phyloP scores from a whole-genome alignment of 306 rosid genomes.

The Cucumis melo region DNA sequence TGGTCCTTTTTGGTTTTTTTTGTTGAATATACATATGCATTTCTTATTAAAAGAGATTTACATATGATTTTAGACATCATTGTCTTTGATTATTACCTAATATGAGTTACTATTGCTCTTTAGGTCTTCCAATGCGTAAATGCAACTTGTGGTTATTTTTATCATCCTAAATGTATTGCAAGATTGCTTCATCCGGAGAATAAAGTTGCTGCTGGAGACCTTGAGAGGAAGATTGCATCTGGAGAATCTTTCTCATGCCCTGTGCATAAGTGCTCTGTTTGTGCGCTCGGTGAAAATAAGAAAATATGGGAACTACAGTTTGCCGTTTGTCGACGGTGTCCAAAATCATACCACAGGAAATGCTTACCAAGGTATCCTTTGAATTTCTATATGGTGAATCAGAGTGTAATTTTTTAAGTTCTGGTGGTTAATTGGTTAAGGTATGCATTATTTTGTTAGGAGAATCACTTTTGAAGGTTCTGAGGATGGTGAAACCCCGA shows the following conservation, averaged over 20 bases:
- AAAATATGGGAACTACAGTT: slow-evolving; percentile 38
- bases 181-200: slow-evolving; percentile 31
- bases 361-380: slow-evolving; percentile 69
- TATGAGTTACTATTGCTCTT: slow-evolving; percentile 14
- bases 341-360: slow-evolving; percentile 76
- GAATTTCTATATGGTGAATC: background rate
- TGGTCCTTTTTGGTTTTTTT: too few species aligned
- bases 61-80: background rate
- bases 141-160: slow-evolving; percentile 90
- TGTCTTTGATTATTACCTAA: slow-evolving; percentile 11
- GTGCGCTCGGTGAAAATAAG: slow-evolving; percentile 71
- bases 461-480: slow-evolving; percentile 36
- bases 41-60: background rate
- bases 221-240: slow-evolving; percentile 32
- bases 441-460: slow-evolving; percentile 36
- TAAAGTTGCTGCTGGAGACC: slow-evolving; percentile 40
- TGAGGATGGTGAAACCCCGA: slow-evolving; percentile 22
- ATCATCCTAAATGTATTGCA: slow-evolving; percentile 71
- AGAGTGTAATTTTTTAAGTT: background rate
- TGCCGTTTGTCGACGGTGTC: slow-evolving; percentile 96
- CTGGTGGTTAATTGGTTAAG: slow-evolving; percentile 13
- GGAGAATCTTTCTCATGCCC: slow-evolving; percentile 83
- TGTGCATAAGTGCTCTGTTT: slow-evolving; percentile 58
- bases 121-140: slow-evolving; percentile 74
- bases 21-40: too few species aligned